Base-by-base conservation (phyloP, 371 early-diverging fungal genomes). In the Apophysomyces variabilis region DNA sequence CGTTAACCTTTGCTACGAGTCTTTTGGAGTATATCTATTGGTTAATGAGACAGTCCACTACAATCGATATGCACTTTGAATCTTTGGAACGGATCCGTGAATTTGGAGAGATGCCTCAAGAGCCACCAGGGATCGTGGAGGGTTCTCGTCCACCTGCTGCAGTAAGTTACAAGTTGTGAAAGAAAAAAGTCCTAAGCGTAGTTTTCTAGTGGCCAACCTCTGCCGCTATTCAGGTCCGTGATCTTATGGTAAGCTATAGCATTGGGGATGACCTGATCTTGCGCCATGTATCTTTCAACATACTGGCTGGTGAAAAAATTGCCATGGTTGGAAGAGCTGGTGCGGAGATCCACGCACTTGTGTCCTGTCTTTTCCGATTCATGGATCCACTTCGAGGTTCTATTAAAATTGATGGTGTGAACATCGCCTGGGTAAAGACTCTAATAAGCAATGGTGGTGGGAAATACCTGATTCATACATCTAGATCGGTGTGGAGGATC, bases 21-120 rank as follows among this genome's bases (percentile, higher is more conserved):
- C 69, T 87, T 32, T 74, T 90, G 21, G 90, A 90, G 47, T 86
- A 88, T 59, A 80, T 94, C 7, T 83, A 83, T 57, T 95, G 95
- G 94, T 58, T 88, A 12, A 89, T 96, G 68, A 84, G 95, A 44
- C 86, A 80, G 65, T 90, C 90, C 43, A 91, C 95, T 5, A 83
- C 87, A 8, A 85, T 94, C 56, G 96, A 95, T 76, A 92, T 91
- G 90, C 85, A 89, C 70, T 87, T 94, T 85, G 93, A 93, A 78
- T 83, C 91, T 13, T 89, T 95, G 5, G 95, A 96, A 66, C 88
- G 95, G 18, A 83, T 93, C 8, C 79, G 84, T 37, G 89, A 95
- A 70, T 96, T 93, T 69, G 71, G 85, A 69, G 70, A 73, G 0
- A 79, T 92, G 71, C 87, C 89, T 50, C 88, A 90, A 67, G 95